Conservation (phyloP, 108 stramenopile species). For the Stephanodiscus triporus region DNA sequence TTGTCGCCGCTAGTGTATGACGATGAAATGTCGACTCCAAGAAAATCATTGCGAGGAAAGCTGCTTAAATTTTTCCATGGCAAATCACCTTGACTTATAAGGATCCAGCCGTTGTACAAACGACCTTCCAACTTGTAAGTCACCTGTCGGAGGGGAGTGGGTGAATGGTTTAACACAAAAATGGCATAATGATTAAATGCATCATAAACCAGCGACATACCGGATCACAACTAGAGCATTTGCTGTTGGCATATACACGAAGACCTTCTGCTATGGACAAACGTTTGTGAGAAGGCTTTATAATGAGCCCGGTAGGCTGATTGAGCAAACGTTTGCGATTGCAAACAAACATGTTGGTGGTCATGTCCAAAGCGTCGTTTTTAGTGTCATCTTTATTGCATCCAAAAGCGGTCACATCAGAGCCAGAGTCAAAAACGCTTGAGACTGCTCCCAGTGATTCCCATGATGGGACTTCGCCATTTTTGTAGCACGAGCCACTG, state of each 20-base stretch:
- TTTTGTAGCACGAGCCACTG: slow-evolving; percentile 24
- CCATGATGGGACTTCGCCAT: slow-evolving; percentile 13
- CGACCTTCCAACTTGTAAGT: slow-evolving; percentile 49
- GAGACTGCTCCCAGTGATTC: neutral
- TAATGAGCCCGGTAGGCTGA: neutral
- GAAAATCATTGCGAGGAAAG: neutral
- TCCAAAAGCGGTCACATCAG: slow-evolving; percentile 10
- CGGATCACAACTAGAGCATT: slow-evolving; percentile 14
- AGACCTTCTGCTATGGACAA: slow-evolving; percentile 8
- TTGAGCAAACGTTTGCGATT: neutral
- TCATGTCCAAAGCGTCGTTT: neutral
- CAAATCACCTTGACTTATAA: slow-evolving; percentile 53
- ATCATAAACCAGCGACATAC: neutral
- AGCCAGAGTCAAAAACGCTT: neutral
- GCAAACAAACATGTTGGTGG: neutral
- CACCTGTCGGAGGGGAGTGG: slow-evolving; percentile 49
- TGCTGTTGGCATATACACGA: slow-evolving; percentile 3
- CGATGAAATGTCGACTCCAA: slow-evolving; percentile 3
- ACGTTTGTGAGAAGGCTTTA: slow-evolving; percentile 8
- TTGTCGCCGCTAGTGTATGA: slow-evolving; percentile 10
- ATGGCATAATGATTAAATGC: neutral
- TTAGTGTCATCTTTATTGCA: neutral
- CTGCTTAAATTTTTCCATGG: slow-evolving; percentile 29
- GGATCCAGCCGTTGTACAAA: slow-evolving; percentile 55
- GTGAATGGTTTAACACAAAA: neutral